Conservation (phyloP, 2,329 filamentous ascomycete genomes). For the Celoporthe dispersa region DNA sequence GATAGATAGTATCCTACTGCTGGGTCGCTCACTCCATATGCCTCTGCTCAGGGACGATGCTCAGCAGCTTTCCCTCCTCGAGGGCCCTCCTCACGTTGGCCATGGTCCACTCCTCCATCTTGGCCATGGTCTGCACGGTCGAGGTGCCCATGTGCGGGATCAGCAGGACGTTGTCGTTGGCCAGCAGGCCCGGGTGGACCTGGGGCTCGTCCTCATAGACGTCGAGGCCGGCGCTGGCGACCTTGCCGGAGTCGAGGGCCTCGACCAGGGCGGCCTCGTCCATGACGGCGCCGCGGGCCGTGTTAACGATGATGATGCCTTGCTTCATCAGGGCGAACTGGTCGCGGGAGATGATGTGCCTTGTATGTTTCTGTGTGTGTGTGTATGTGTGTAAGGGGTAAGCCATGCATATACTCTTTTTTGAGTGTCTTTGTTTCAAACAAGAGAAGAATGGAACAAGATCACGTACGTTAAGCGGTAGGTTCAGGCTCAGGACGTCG, state of each 20-base stretch:
- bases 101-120: slow-evolving; percentile 59
- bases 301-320: slow-evolving; percentile 79
- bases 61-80: slow-evolving; percentile 65
- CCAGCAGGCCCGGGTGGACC: slow-evolving; percentile 72
- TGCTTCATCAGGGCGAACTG: slow-evolving; percentile 80
- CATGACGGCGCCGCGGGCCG: slow-evolving; percentile 80
- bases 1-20: no score
- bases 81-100: slow-evolving; percentile 70
- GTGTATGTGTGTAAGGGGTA: neutral
- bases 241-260: slow-evolving; percentile 71
- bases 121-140: slow-evolving; percentile 48
- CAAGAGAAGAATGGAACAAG: neutral
- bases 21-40: slow-evolving; percentile 15
- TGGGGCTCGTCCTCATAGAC: slow-evolving; percentile 83
- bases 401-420: neutral
- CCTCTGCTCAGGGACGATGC: slow-evolving; percentile 73
- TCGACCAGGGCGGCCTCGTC: slow-evolving; percentile 79
- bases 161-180: slow-evolving; percentile 73
- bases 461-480: slow-evolving; percentile 75
- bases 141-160: slow-evolving; percentile 88
- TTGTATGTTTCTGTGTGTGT: slow-evolving; percentile 59
- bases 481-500: slow-evolving; percentile 79
- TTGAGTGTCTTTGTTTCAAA: neutral
- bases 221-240: slow-evolving; percentile 74
- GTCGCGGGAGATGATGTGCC: slow-evolving; percentile 72